Percentiles rank a stretch among this genome's conserved stretches.
phyloP scores from a whole-genome alignment of 1,139 yeast genomes.

The Zygotorulaspora mrakii region DNA sequence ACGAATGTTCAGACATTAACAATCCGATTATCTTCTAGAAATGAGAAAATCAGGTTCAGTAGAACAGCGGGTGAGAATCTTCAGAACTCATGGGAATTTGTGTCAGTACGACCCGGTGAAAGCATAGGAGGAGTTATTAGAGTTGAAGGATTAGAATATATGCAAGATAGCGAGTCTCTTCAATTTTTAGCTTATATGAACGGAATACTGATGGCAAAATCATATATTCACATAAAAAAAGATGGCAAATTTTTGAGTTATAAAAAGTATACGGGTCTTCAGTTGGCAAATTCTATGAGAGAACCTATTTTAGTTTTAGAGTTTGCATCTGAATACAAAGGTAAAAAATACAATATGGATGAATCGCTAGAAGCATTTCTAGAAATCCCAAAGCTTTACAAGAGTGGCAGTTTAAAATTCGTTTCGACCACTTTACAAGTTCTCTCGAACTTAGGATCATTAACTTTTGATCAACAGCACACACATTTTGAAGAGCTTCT shows the following conservation, averaged over 20 bases:
- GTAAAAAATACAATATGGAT: constrained; percentile 64
- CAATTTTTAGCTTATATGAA: constrained; percentile 59
- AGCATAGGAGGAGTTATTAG: constrained; percentile 66
- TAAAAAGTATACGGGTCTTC: constrained; percentile 33
- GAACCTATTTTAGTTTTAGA: constrained; percentile 46
- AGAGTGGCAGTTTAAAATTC: constrained; percentile 12
- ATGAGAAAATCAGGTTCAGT: constrained; percentile 51
- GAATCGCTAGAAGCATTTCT: constrained; percentile 54
- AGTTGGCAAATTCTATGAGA: constrained; percentile 29
- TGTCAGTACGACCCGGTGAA: constrained; percentile 75
- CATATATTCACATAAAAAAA: constrained; percentile 34
- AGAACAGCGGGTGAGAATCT: constrained; percentile 66
- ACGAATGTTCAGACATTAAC: constrained; percentile 41
- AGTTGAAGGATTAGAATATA: constrained; percentile 51
- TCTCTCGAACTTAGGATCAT: constrained; percentile 17
- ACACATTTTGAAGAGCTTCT: constrained; percentile 26
- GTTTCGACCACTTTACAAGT: constrained; percentile 15
- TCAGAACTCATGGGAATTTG: constrained; percentile 61
- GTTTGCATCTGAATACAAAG: constrained; percentile 63
- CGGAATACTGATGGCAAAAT: constrained; percentile 60
- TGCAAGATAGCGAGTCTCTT: constrained; percentile 50
- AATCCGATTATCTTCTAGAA: constrained; percentile 44
- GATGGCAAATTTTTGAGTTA: constrained; percentile 41
- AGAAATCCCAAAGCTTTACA: constrained; percentile 40
- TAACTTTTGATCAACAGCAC: constrained; percentile 17